Evolutionary conservation across 495 filamentous ascomycete species (phyloP).

Genomic region (Penicillium arizonense): DNA sequence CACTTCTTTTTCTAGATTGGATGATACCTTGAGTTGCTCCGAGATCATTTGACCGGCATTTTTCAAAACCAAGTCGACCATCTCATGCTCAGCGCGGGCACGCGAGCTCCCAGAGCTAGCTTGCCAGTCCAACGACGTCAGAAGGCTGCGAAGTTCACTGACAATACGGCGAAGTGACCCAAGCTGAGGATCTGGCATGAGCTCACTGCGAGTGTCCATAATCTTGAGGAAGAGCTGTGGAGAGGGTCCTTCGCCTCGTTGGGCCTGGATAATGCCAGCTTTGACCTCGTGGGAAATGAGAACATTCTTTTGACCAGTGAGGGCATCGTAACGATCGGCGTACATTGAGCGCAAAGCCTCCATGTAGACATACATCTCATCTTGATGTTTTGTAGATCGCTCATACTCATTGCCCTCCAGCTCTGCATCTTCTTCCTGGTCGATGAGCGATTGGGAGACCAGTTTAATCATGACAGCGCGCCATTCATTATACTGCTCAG

Average conservation of each 20-base stretch:
- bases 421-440: conserved; percentile 69
- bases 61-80: conserved; percentile 56
- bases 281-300: conserved; percentile 77
- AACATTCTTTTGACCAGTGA: conserved; percentile 73
- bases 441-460: conserved; percentile 72
- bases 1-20: conserved; percentile 66
- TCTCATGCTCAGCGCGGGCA: conserved; percentile 60
- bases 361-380: conserved; percentile 81
- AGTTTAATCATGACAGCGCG: conserved; percentile 66
- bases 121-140: conserved; percentile 60
- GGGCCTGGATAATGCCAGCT: conserved; percentile 54
- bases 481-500: conserved; percentile 67
- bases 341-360: conserved; percentile 70
- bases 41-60: conserved; percentile 57
- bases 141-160: conserved; percentile 62
- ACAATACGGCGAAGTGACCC: conserved; percentile 69
- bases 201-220: conserved; percentile 49
- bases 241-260: conserved; percentile 64
- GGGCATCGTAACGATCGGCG: conserved; percentile 71
- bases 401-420: conserved; percentile 87
- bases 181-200: conserved; percentile 56
- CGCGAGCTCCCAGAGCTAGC: conserved; percentile 59
- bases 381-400: conserved; percentile 80
- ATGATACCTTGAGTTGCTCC: conserved; percentile 62
- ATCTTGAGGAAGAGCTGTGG: conserved; percentile 66